Evolutionary conservation across 345 rosid species (phyloP).

Genomic region (Luvunga scandens): DNA sequence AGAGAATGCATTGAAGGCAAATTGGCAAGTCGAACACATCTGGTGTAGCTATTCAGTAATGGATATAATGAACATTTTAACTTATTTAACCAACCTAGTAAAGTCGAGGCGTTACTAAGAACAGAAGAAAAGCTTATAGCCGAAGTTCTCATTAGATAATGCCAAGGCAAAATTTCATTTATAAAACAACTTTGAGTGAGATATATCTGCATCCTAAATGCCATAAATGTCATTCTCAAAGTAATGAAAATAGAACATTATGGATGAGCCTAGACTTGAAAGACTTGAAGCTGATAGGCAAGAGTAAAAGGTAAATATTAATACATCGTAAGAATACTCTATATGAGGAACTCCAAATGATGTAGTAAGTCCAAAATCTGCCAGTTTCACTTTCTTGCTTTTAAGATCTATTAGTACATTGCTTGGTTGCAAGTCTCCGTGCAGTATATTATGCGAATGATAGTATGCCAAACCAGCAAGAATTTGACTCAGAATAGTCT

Average conservation of each 20-base stretch:
- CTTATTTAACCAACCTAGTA: background rate
- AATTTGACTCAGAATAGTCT: slow-evolving; percentile 8
- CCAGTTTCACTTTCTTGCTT: slow-evolving; percentile 41
- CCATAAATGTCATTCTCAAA: background rate
- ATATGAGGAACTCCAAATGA: slow-evolving; percentile 34
- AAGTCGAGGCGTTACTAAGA: background rate
- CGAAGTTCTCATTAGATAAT: background rate
- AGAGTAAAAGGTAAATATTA: background rate
- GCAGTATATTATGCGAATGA: slow-evolving; percentile 48
- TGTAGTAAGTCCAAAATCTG: slow-evolving; percentile 55
- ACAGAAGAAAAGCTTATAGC: background rate
- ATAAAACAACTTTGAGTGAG: background rate
- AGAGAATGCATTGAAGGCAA: background rate
- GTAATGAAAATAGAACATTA: background rate
- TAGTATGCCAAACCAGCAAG: slow-evolving; percentile 25
- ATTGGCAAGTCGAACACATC: background rate
- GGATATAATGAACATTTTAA: background rate
- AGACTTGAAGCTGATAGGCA: background rate
- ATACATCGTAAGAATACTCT: slow-evolving; percentile 41
- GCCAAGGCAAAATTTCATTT: background rate
- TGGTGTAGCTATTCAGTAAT: background rate
- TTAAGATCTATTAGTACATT: slow-evolving; percentile 47
- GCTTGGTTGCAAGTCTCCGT: slow-evolving; percentile 49
- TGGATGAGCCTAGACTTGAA: background rate
- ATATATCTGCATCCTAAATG: background rate